phyloP scores from a whole-genome alignment of 108 stramenopile genomes.

The Nannochloropsis gaditana region DNA sequence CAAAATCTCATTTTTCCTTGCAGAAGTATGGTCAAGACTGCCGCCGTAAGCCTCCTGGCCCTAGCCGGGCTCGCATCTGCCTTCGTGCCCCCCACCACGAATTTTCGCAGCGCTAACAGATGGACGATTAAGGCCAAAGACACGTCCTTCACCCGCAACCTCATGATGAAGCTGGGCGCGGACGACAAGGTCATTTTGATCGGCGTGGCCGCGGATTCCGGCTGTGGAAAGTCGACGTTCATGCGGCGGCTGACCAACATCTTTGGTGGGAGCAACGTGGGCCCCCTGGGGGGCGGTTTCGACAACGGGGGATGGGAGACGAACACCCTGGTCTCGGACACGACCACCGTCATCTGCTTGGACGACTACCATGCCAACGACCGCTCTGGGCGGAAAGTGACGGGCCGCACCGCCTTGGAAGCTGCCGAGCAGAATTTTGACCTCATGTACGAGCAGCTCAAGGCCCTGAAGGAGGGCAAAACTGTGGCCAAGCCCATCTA shows the following conservation, averaged over 20 bases:
- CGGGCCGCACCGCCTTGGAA: conserved; percentile 81
- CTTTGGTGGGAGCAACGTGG: conserved; percentile 88
- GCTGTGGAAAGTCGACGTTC: conserved; percentile 96
- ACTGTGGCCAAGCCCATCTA: conserved; percentile 90
- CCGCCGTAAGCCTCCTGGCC: conserved; percentile 15
- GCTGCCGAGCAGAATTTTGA: conserved; percentile 91
- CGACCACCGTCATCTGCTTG: conserved; percentile 92
- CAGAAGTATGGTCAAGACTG: conserved; percentile 18
- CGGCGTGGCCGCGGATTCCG: conserved; percentile 94
- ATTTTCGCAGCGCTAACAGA: background rate
- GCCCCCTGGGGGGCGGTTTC: conserved; percentile 81
- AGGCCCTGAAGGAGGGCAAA: conserved; percentile 86
- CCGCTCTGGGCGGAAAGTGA: conserved; percentile 84
- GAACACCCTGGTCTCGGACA: conserved; percentile 92
- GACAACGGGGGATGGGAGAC: conserved; percentile 92
- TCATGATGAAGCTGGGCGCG: conserved; percentile 47
- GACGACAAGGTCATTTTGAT: conserved; percentile 64
- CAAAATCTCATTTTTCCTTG: background rate
- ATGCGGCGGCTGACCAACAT: conserved; percentile 93
- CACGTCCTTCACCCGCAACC: conserved; percentile 12
- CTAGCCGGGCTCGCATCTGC: background rate
- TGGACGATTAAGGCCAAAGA: conserved; percentile 1
- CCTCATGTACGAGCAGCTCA: conserved; percentile 92
- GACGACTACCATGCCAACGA: conserved; percentile 98
- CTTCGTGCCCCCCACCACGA: background rate